Conservation (phyloP, 176 grass and related monocot genomes). For the Phragmites australis region DNA sequence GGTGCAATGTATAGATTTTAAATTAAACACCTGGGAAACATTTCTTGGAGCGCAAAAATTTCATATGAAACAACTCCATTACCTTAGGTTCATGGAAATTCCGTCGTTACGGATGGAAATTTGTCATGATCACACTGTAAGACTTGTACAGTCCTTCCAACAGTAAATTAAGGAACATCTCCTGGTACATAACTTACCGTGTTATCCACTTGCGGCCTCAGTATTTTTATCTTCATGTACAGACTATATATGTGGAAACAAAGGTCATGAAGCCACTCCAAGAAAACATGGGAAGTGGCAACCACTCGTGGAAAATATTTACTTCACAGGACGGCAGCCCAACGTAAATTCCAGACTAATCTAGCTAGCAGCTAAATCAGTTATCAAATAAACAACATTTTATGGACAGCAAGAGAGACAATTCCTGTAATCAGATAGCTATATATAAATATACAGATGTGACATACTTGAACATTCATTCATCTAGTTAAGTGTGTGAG, state of each 20-base stretch:
- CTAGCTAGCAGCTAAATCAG: conserved; percentile 4
- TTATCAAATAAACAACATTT: not conserved
- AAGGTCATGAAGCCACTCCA: conserved; percentile 8
- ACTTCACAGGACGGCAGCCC: conserved; percentile 33
- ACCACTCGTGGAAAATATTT: not conserved
- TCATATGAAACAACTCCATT: not conserved
- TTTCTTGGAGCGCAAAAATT: not conserved
- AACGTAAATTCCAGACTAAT: conserved; percentile 24
- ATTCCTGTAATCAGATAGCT: not conserved
- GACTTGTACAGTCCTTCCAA: not conserved
- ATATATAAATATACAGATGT: conserved; percentile 11
- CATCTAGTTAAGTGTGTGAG: conserved; percentile 3
- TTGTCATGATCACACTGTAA: too few relatives aligned
- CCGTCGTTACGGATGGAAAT: not conserved
- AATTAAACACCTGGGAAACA: too few relatives aligned
- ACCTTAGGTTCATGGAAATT: not conserved
- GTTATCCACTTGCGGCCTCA: not conserved
- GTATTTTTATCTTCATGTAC: not conserved
- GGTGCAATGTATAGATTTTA: too few relatives aligned
- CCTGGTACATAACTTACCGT: not conserved
- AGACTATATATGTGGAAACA: conserved; percentile 34
- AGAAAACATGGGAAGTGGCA: conserved; percentile 17
- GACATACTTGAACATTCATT: not conserved
- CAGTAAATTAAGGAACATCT: not conserved
- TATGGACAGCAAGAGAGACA: conserved; percentile 15